phyloP scores from a whole-genome alignment of 345 rosid genomes.

The Eucalyptus polyanthemos region DNA sequence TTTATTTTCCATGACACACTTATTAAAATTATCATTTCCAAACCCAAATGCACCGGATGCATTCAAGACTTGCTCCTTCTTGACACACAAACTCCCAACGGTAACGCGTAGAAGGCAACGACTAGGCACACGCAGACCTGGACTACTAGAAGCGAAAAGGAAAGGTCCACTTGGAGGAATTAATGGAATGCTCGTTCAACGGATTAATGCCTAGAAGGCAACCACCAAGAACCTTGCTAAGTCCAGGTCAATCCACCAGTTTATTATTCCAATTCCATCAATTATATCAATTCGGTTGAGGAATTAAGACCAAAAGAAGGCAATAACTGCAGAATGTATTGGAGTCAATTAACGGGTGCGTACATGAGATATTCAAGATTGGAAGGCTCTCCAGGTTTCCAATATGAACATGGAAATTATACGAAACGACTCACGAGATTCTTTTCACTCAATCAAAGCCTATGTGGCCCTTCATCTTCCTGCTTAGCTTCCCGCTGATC shows the following conservation, averaged over 20 bases:
- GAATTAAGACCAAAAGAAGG: not conserved
- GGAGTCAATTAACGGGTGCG: too few relatives aligned
- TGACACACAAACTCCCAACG: not conserved
- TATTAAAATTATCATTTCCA: too few relatives aligned
- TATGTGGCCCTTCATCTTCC: not conserved
- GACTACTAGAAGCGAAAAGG: not conserved
- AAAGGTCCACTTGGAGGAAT: not conserved
- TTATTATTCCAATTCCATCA: not conserved
- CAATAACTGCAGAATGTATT: not conserved
- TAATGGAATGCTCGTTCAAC: not conserved
- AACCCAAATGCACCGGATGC: not conserved
- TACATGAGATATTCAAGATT: too few relatives aligned
- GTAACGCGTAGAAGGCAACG: not conserved
- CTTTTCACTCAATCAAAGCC: not conserved
- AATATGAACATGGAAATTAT: not conserved
- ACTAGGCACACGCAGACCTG: rapidly evolving
- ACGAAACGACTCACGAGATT: not conserved
- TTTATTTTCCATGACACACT: too few relatives aligned
- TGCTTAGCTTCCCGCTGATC: not conserved
- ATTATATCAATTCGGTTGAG: not conserved
- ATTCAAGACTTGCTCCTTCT: not conserved
- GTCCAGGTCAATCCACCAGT: not conserved
- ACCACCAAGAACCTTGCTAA: not conserved
- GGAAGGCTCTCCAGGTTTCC: not conserved
- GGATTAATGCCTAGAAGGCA: not conserved